Evolutionary conservation across 768 basidiomycete species (phyloP), one percentile per base, ranked within the genome.

Genomic region (Naganishia antarctica): DNA sequence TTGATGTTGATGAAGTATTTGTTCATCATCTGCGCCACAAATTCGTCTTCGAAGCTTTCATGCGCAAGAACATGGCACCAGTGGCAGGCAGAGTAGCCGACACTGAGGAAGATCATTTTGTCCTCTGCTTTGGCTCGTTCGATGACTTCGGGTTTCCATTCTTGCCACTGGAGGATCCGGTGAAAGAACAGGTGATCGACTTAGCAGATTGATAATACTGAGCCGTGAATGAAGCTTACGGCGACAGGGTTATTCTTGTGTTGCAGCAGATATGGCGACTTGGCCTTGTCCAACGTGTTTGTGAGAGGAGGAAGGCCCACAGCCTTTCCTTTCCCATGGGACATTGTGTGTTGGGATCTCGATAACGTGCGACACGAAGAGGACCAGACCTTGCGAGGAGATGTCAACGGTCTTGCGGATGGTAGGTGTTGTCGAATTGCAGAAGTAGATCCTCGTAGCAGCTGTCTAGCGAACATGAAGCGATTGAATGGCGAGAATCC

Each of bases 41-140:
- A 70, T 29, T 72, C 70, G 62, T 80, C 74, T 61, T 80, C 79
- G 65, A 81, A 81, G 47, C 76, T 78, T 61, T 81, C 80, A 62
- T 68, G 68, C 3, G 73, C 71, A 40, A 73, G 63, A 1, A 74
- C 73, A 65, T 73, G 70, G 64, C 75, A 69, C 72, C 80, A 81
- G 59, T 80, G 79, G 64, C 80, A 81, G 3, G 80, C 79, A 0
- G 80, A 80, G 62, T 81, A 81, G 3, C 80, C 80, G 16, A 80
- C 78, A 53, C 76, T 78, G 16, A 81, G 73, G 67, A 81, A 81
- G 46, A 81, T 79, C 23, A 72, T 71, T 46, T 70, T 65, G 31
- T 72, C 68, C 8, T 73, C 68, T 23, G 68, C 40, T 41, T 65
- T 62, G 13, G 73, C 72, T 26, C 70, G 37, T 1, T 48, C 48